Conservation (phyloP, 2,329 filamentous ascomycete species). For the Monilinia aucupariae region DNA sequence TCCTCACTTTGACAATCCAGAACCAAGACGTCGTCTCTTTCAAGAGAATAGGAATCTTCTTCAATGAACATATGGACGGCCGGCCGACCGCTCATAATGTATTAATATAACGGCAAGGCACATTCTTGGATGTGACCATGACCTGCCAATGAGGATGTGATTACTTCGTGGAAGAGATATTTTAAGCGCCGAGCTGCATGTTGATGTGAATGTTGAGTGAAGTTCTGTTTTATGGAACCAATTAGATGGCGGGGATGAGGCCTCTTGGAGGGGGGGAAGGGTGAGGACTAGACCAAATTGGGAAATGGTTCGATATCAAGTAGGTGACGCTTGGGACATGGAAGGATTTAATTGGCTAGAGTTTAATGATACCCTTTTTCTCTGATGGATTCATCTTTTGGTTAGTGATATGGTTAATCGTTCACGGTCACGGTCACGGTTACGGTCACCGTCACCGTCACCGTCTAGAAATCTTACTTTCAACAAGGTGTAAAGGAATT, state of each 20-base stretch:
- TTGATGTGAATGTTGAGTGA: constrained; percentile 3
- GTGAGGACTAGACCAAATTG: not conserved
- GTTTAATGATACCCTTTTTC: too few species aligned
- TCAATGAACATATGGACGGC: not conserved
- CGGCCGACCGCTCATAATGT: constrained; percentile 5
- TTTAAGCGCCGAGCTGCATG: constrained; percentile 7
- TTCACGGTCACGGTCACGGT: too few species aligned
- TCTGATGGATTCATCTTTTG: too few species aligned
- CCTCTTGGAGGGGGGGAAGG: not conserved
- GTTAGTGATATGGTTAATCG: too few species aligned
- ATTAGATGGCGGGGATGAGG: constrained; percentile 4
- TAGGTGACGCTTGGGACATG: not conserved
- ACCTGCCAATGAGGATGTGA: constrained; percentile 1
- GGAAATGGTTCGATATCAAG: not conserved
- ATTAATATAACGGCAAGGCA: constrained; percentile 13
- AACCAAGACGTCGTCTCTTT: not conserved
- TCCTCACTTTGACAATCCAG: not conserved
- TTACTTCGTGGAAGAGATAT: not conserved
- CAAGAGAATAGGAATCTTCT: not conserved
- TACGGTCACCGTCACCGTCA: too few species aligned
- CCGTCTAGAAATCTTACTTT: too few species aligned
- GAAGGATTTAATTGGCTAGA: not conserved
- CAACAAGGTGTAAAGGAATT: too few species aligned
- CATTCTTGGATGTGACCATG: not conserved
- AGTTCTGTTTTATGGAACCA: not conserved